A percentile compares a stretch with the other conserved stretches of the same genome.
These are phyloP conservation scores for Phyllostachys edulis DNA, from an alignment of 176 grass and related monocot genomes.

Conservation along the genomic window DNA sequence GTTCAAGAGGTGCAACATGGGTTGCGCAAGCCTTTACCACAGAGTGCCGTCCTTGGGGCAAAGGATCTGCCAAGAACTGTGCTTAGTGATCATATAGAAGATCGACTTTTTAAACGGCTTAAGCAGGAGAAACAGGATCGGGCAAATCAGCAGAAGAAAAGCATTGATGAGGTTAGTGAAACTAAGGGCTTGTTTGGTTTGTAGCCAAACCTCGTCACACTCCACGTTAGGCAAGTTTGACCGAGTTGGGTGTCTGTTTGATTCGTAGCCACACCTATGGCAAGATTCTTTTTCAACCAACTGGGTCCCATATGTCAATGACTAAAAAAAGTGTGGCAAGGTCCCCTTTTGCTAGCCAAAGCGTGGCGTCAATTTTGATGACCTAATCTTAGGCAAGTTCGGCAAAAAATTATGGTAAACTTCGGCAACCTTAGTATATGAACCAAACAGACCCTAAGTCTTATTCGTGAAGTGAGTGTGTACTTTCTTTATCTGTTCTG, in stretches of 20 bases:
- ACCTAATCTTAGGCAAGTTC: no score
- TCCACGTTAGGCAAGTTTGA: no score
- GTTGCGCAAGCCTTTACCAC: constrained; percentile 84
- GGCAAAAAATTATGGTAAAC: no score
- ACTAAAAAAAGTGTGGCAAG: no score
- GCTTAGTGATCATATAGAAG: constrained; percentile 96
- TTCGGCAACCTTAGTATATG: no score
- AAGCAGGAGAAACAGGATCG: constrained; percentile 79
- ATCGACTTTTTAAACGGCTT: constrained; percentile 73
- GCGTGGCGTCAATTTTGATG: no score
- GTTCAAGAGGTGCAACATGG: constrained; percentile 78
- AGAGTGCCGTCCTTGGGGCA: constrained; percentile 98
- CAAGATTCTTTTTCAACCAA: no score
- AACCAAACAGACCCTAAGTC: neutral
- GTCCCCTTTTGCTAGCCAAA: no score
- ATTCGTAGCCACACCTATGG: no score
- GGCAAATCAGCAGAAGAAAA: constrained; percentile 60
- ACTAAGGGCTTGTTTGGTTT: neutral
- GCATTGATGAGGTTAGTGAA: constrained; percentile 74
- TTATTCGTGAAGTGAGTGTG: constrained; percentile 2
- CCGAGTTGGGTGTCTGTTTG: no score
- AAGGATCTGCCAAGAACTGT: constrained; percentile 94
- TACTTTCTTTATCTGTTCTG: constrained; percentile 18
- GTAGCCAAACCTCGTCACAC: no score
- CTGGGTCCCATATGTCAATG: no score